Evolutionary conservation across 2,329 filamentous ascomycete species (phyloP), one percentile per base, ranked within the genome.

Genomic region (Hypoxylon sp.): DNA sequence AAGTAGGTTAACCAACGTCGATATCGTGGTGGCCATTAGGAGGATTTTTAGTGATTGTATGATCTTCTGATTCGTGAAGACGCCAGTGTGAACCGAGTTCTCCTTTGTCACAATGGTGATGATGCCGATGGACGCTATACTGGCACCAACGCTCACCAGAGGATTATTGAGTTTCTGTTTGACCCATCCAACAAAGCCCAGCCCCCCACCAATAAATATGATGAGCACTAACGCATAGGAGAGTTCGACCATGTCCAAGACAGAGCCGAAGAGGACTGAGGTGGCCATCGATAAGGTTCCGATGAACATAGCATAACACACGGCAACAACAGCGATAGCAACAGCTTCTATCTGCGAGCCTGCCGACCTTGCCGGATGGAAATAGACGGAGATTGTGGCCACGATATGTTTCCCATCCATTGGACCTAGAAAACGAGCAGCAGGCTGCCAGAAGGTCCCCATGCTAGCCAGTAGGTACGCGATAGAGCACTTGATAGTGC

Each of bases 371-470:
- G 93, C 92, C 3, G 95, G 94, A 77, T 97, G 94, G 74, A 97
- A 98, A 75, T 97, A 98, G 9, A 97, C 94, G 0, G 93, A 96
- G 62, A 97, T 88, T 1, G 95, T 97, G 30, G 94, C 94, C 54
- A 97, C 93, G 75, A 97, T 90, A 79, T 97, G 95, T 76, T 97
- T 97, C 53, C 93, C 93, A 79, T 97, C 94, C 75, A 94, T 91
- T 68, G 90, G 85, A 9, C 95, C 95, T 14, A 97, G 83, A 61
- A 94, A 87, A 6, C 84, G 81, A 14, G 93, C 90, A 60, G 97
- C 84, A 2, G 86, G 85, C 2, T 90, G 87, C 67, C 93, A 89
- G 73, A 97, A 96, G 0, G 94, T 97, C 34, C 90, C 93, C 78
- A 97, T 82, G 71, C 92, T 96, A 16, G 92, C 95, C 32, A 97